Conservation (phyloP, 2,329 filamentous ascomycete species). For the Tolypocladium guangdongense region DNA sequence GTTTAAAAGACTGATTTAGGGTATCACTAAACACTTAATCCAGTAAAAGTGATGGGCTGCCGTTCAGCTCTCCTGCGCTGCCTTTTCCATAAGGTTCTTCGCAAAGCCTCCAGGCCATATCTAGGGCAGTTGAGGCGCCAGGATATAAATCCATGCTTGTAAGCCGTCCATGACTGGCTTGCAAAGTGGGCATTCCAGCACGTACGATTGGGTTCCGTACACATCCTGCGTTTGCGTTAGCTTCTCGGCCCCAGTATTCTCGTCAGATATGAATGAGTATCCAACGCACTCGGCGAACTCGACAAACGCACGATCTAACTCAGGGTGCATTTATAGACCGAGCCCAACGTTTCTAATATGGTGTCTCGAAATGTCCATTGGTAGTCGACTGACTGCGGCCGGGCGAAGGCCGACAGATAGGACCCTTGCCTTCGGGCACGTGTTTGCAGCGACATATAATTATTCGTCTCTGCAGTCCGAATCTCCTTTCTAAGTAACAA, state of each 20-base stretch:
- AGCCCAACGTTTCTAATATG: not conserved
- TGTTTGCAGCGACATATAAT: not conserved
- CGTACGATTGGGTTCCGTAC: not conserved
- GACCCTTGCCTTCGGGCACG: not conserved
- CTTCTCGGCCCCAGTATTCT: not conserved
- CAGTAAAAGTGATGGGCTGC: no score
- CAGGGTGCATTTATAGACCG: not conserved
- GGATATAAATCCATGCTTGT: not conserved
- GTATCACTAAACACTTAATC: no score
- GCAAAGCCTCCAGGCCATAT: not conserved
- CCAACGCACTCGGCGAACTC: not conserved
- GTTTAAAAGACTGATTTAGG: no score
- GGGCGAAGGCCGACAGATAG: not conserved
- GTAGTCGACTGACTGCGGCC: not conserved
- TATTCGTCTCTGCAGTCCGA: not conserved
- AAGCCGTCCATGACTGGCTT: not conserved
- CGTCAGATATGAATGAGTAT: no score
- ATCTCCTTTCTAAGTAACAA: not conserved
- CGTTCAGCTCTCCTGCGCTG: not conserved
- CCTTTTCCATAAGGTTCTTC: not conserved
- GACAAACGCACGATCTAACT: not conserved
- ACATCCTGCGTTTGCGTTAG: not conserved
- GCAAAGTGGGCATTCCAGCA: not conserved
- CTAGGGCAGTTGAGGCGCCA: not conserved
- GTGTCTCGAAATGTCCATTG: not conserved